Base-by-base conservation (phyloP, 345 rosid species). In the Bretschneidera sinensis region DNA sequence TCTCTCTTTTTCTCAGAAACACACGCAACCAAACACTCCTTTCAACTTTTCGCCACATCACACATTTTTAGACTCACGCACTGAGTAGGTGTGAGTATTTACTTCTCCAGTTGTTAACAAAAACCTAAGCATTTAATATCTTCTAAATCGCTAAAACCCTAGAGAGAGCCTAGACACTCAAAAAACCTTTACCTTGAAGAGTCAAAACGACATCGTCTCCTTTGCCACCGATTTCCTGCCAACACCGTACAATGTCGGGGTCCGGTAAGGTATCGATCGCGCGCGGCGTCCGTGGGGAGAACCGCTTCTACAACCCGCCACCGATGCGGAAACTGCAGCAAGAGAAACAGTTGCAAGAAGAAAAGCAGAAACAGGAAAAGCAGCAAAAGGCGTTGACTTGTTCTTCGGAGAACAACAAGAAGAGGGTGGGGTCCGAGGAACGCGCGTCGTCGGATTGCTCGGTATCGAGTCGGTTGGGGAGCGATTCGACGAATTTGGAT, bases 401-500 rank as follows among this genome's bases (percentile, higher is more conserved):
- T 6, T 55, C 17, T 5, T 34, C 59, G 43, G 82, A 74, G 68
- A 64, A 49, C 33, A 77, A 48, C 31, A 73, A 61, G 66, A 68
- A 65, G 28, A 64, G 62, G 60, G 71, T 48, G 21, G 70, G 64
- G 48, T 74, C 73, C 0, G 81, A 74, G 48, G 79, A 79, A 55
- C 63, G 73, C 24, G 84, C 70, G 16, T 66, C 68, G 17, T 74
- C 79, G 31, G 74, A 57, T 57, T 76, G 83, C 33, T 78, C 82
- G 13, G 52, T 71, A 13, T 79, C 78, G 19, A 71, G 79, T 19
- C 75, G 69, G 64, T 24, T 31, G 13, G 65, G 22, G 49, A 52
- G 17, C 21, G 70, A 64, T 39, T 69, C 62, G 47, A 76, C 97
- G 35, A 92, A 89, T 78, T 89, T 89, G 83, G 96, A 89, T 87